Evolutionary conservation across 345 rosid species (phyloP).

Genomic region (Populus pruinosa): DNA sequence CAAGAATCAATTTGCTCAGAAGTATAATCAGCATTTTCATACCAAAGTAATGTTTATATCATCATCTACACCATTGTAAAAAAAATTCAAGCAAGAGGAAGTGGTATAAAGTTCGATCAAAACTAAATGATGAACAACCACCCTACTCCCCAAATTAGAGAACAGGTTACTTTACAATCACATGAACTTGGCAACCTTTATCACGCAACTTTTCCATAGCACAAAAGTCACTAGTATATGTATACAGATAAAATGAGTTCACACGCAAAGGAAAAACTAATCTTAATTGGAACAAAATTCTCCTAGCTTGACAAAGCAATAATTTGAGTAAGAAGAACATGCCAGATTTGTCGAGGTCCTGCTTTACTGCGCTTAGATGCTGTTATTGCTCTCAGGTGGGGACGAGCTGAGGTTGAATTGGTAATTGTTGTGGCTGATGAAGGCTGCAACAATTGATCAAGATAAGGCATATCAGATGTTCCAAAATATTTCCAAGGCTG

Average conservation of each 20-base stretch:
- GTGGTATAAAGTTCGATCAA: background rate
- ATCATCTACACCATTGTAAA: background rate
- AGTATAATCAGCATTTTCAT: background rate
- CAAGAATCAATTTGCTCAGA: conserved; percentile 14
- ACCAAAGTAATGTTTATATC: background rate
- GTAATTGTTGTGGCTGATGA: conserved; percentile 69
- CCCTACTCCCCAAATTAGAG: background rate
- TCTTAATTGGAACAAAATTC: conserved; percentile 1
- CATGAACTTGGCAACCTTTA: background rate
- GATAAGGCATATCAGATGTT: conserved; percentile 87
- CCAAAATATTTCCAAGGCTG: conserved; percentile 92
- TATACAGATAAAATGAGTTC: background rate
- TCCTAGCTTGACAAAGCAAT: conserved; percentile 16
- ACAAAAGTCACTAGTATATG: background rate
- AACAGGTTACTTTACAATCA: background rate
- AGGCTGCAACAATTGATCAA: conserved; percentile 92
- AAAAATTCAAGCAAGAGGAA: background rate
- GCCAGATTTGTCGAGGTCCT: conserved; percentile 85
- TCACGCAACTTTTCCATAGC: background rate
- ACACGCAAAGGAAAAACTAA: background rate
- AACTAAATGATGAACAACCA: background rate
- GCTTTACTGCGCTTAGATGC: conserved; percentile 80
- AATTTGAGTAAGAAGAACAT: conserved; percentile 27
- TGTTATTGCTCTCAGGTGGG: conserved; percentile 87
- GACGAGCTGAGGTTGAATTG: conserved; percentile 65